phyloP scores from a whole-genome alignment of 2,329 filamentous ascomycete species.

The Aspergillus persii region DNA sequence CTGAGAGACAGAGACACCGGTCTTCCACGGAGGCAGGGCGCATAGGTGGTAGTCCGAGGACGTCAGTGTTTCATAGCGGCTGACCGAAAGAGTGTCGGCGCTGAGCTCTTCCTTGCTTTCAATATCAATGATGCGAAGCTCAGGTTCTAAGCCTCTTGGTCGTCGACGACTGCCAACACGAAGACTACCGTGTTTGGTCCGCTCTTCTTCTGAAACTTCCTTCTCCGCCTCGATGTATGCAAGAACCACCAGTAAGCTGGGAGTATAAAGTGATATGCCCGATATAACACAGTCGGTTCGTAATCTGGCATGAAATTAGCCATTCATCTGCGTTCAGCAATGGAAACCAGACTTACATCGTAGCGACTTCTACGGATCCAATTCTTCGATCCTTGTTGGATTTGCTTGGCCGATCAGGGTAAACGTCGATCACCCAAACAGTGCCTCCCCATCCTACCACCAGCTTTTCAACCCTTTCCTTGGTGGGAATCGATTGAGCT shows the following conservation, averaged over 20 bases:
- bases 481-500: slow-evolving; percentile 41
- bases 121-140: slow-evolving; percentile 87
- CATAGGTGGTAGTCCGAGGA: slow-evolving; percentile 90
- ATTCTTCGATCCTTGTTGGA: slow-evolving; percentile 67
- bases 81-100: slow-evolving; percentile 81
- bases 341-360: slow-evolving; percentile 66
- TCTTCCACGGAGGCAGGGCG: slow-evolving; percentile 73
- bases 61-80: slow-evolving; percentile 79
- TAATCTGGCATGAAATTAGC: slow-evolving; percentile 56
- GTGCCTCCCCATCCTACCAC: slow-evolving; percentile 94
- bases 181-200: slow-evolving; percentile 37
- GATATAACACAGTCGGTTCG: slow-evolving; percentile 98
- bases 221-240: slow-evolving; percentile 79
- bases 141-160: slow-evolving; percentile 78
- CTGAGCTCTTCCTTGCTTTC: slow-evolving; percentile 78
- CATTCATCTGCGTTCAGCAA: slow-evolving; percentile 13
- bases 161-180: slow-evolving; percentile 66
- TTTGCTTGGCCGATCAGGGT: slow-evolving; percentile 68
- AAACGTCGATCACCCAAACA: slow-evolving; percentile 92
- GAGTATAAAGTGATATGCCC: slow-evolving; percentile 93
- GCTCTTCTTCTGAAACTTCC: slow-evolving; percentile 58
- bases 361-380: slow-evolving; percentile 84
- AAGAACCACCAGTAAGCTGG: slow-evolving; percentile 83
- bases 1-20: slow-evolving; percentile 62
- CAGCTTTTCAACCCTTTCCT: slow-evolving; percentile 64